Conservation (phyloP, 768 basidiomycete species). For the Phallus indusiatus region DNA sequence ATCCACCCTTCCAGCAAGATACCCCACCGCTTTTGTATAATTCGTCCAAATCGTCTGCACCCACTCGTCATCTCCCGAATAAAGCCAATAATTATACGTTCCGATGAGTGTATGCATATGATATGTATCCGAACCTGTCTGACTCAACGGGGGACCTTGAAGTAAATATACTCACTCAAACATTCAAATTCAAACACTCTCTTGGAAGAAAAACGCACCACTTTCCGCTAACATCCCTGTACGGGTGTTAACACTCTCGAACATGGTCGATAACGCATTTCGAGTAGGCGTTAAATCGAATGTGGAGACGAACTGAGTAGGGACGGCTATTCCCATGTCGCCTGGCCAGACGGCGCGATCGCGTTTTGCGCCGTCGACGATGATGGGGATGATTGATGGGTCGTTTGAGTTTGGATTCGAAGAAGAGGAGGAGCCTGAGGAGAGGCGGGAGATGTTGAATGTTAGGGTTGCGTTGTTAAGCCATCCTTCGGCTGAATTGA, state of each 20-base stretch:
- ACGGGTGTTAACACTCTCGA: constrained; percentile 29
- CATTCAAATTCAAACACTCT: background rate
- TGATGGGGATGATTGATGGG: constrained; percentile 1
- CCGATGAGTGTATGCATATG: constrained; percentile 55
- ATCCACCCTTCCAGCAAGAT: constrained; percentile 34
- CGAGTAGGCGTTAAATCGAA: constrained; percentile 46
- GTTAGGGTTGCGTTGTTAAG: constrained; percentile 1
- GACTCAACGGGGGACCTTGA: constrained; percentile 1
- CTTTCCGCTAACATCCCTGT: constrained; percentile 41
- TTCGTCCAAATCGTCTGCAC: constrained; percentile 42
- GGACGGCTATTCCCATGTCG: constrained; percentile 56
- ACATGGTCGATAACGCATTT: constrained; percentile 41
- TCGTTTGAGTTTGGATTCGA: too few species aligned
- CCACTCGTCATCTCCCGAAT: constrained; percentile 44
- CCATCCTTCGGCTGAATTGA: background rate
- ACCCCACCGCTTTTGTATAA: constrained; percentile 42
- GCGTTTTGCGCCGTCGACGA: constrained; percentile 11
- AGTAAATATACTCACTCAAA: background rate
- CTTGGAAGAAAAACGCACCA: background rate
- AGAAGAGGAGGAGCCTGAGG: too few species aligned
- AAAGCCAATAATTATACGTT: constrained; percentile 47
- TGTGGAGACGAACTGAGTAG: constrained; percentile 52
- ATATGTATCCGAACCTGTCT: constrained; percentile 35
- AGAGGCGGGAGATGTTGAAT: background rate
- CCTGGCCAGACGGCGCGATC: constrained; percentile 48